Conservation (phyloP, 192 early-diverging fungal genomes). For the Coemansia guatemalensis region DNA sequence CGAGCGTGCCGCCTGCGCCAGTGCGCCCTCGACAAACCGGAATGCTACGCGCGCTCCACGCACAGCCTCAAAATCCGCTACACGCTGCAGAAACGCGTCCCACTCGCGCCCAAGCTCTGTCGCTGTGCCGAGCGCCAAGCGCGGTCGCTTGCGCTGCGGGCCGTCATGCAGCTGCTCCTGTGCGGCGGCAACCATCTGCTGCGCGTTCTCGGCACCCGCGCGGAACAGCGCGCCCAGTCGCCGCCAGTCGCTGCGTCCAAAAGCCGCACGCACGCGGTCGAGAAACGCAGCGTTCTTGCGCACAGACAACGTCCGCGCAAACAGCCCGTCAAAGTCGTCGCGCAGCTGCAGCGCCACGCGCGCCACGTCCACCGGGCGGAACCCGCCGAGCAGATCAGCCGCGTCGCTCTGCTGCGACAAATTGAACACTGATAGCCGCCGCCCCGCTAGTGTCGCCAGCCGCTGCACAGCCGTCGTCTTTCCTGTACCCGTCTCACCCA, state of each 20-base stretch:
- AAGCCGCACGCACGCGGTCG: conserved; percentile 72
- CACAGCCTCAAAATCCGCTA: conserved; percentile 65
- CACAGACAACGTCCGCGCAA: conserved; percentile 83
- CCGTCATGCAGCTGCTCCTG: conserved; percentile 26
- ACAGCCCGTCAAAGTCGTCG: conserved; percentile 83
- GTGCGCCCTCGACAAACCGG: conserved; percentile 89
- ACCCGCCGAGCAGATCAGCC: conserved; percentile 94
- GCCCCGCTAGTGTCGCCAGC: conserved; percentile 73
- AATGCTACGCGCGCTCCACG: conserved; percentile 75
- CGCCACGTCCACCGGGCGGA: conserved; percentile 89
- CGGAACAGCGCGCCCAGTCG: conserved; percentile 72
- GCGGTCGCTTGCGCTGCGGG: conserved; percentile 4
- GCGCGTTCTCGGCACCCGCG: conserved; percentile 56
- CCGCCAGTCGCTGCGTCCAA: conserved; percentile 79
- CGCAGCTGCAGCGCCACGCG: conserved; percentile 76
- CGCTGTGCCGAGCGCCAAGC: conserved; percentile 11
- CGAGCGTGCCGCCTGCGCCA: conserved; percentile 83
- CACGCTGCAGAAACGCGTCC: conserved; percentile 64
- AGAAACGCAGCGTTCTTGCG: conserved; percentile 86
- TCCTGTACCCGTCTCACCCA: conserved; percentile 97
- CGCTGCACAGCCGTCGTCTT: conserved; percentile 97
- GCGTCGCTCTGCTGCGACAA: conserved; percentile 95
- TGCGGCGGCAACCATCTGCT: conserved; percentile 17
- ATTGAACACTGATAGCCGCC: conserved; percentile 88
- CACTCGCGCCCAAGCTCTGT: conserved; percentile 64